A percentile compares a stretch with the other conserved stretches of the same genome.
These are phyloP conservation scores for Aspergillus terreus DNA, from an alignment of 2,329 filamentous ascomycete genomes.

Conservation along the genomic window DNA sequence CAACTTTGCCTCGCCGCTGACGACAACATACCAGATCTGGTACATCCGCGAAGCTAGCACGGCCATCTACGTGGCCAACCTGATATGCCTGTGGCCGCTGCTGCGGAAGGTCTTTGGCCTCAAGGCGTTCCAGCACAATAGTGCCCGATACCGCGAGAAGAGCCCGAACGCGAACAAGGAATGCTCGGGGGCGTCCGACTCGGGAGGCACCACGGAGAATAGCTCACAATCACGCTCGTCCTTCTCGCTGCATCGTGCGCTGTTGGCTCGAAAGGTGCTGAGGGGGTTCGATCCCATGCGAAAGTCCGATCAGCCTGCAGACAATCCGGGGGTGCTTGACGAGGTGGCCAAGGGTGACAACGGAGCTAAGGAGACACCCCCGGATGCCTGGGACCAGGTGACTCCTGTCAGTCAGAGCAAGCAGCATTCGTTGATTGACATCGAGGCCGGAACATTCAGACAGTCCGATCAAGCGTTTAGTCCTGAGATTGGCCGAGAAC, in stretches of 20 bases:
- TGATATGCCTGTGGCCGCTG: conserved; percentile 33
- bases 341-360: not conserved
- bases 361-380: not conserved
- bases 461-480: not conserved
- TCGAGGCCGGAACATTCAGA: not conserved
- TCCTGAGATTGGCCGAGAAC: no score
- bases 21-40: conserved; percentile 40
- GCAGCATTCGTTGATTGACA: not conserved
- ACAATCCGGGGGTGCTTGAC: not conserved
- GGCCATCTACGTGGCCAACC: conserved; percentile 45
- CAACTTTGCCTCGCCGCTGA: conserved; percentile 35
- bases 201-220: not conserved
- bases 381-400: not conserved
- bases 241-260: conserved; percentile 12
- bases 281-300: not conserved
- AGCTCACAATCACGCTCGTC: conserved; percentile 19
- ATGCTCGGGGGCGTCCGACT: conserved; percentile 12
- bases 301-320: not conserved
- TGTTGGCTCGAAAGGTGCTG: conserved; percentile 10
- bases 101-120: conserved; percentile 27
- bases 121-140: conserved; percentile 25
- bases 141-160: conserved; percentile 18
- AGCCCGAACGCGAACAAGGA: conserved; percentile 15
- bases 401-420: no score
- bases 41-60: conserved; percentile 41